Percentiles rank a stretch among this genome's conserved stretches.
These are phyloP conservation scores for Ettlia oleoabundans DNA, from an alignment of 139 green algal genomes.

Conservation along the genomic window DNA sequence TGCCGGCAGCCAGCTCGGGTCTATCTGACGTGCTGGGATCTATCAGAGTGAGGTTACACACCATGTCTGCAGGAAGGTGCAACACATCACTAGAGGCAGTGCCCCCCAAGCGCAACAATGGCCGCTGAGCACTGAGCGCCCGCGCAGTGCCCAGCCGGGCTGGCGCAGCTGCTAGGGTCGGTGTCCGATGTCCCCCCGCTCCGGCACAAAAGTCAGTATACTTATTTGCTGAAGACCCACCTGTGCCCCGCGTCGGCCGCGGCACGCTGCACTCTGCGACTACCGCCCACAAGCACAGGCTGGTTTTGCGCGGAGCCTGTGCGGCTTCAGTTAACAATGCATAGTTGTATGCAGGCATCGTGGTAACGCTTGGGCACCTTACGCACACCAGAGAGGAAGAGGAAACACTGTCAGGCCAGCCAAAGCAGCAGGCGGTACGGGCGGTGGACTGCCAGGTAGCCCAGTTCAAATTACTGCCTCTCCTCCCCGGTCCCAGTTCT, in stretches of 20 bases:
- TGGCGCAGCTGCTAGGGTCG: no score
- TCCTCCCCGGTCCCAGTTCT: no score
- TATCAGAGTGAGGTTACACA: slow-evolving; percentile 51
- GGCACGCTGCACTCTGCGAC: slow-evolving; percentile 48
- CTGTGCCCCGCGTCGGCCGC: slow-evolving; percentile 41
- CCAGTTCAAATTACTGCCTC: no score
- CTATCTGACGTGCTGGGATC: slow-evolving; percentile 29
- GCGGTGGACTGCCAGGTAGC: no score
- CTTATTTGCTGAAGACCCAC: neutral
- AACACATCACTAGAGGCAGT: neutral
- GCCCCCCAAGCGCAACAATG: neutral
- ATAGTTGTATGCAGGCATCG: neutral
- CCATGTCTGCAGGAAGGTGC: slow-evolving; percentile 46
- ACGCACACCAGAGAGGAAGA: no score
- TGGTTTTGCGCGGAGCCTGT: neutral
- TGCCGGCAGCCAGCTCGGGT: neutral
- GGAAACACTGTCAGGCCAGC: no score
- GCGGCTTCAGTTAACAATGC: neutral
- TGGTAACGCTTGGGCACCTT: no score
- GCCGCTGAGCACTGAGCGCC: neutral
- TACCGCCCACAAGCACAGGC: slow-evolving; percentile 38
- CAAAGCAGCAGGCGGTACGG: no score
- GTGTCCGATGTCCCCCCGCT: no score
- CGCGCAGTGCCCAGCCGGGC: no score
- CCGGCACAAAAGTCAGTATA: no score